Conservation (phyloP, 768 basidiomycete genomes). For the Kwoniella heveanensis region DNA sequence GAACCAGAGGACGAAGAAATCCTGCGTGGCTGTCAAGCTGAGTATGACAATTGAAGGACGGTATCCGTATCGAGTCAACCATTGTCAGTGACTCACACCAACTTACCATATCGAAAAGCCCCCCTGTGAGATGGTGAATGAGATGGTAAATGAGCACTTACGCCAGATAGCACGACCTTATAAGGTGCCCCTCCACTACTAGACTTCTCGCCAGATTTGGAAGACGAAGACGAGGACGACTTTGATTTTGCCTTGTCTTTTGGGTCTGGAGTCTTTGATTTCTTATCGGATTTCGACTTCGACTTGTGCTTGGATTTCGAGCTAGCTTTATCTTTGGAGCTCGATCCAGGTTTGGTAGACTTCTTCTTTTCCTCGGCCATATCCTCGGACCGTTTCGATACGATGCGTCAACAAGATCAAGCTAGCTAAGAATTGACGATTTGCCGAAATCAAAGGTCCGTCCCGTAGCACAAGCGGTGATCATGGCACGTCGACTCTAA, state of each 20-base stretch:
- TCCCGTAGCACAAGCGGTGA: too few species aligned
- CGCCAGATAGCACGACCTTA: background rate
- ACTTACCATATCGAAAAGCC: too few species aligned
- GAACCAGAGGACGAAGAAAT: constrained; percentile 22
- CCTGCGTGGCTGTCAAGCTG: constrained; percentile 35
- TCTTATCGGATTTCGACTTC: background rate
- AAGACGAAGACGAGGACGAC: background rate
- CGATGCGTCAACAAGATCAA: too few species aligned
- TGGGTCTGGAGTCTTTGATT: background rate
- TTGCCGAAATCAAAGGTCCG: too few species aligned
- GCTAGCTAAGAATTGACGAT: too few species aligned
- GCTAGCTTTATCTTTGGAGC: background rate
- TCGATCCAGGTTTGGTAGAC: background rate
- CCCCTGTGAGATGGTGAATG: background rate
- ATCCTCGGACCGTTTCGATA: too few species aligned
- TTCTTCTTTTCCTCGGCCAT: background rate
- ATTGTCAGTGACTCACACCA: too few species aligned
- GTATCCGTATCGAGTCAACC: too few species aligned
- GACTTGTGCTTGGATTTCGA: constrained; percentile 3
- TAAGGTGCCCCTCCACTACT: background rate
- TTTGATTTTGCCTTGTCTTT: background rate
- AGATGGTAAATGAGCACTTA: background rate
- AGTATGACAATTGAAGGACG: too few species aligned
- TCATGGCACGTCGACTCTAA: too few species aligned
- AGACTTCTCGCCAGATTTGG: background rate